phyloP scores from a whole-genome alignment of 768 basidiomycete species.

The Russula sp. region DNA sequence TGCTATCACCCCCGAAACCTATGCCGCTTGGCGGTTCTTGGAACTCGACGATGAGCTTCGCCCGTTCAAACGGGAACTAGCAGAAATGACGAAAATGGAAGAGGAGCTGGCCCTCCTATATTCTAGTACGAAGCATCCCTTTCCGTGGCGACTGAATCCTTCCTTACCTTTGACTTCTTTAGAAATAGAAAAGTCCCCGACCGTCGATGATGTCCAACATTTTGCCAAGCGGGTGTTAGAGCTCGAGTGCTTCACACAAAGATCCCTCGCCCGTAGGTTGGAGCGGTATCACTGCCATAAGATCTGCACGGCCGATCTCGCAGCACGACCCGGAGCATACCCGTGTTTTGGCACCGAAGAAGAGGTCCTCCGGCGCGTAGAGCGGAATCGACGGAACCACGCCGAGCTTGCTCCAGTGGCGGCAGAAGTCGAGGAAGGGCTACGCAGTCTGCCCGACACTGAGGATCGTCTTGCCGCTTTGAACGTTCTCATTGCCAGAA shows the following conservation, averaged over 20 bases:
- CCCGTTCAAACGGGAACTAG: background rate
- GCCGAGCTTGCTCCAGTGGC: background rate
- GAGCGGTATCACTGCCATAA: background rate
- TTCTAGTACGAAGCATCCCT: background rate
- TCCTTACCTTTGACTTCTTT: too few species aligned
- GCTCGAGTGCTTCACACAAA: background rate
- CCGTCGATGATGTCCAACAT: background rate
- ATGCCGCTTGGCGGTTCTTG: background rate
- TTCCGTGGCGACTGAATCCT: background rate
- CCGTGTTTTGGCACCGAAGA: background rate
- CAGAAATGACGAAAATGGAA: background rate
- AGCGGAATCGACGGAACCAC: background rate
- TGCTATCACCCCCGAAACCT: background rate
- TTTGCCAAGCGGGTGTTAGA: background rate
- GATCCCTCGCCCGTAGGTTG: background rate
- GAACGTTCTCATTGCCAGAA: background rate
- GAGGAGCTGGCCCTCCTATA: background rate
- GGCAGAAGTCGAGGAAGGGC: background rate
- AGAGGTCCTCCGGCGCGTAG: background rate
- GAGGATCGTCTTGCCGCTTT: background rate
- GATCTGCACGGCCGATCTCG: background rate
- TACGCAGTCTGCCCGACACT: background rate
- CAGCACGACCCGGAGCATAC: background rate
- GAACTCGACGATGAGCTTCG: background rate
- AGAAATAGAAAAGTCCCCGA: background rate